phyloP scores from a whole-genome alignment of 768 basidiomycete species.

The Pleurotus eryngii region DNA sequence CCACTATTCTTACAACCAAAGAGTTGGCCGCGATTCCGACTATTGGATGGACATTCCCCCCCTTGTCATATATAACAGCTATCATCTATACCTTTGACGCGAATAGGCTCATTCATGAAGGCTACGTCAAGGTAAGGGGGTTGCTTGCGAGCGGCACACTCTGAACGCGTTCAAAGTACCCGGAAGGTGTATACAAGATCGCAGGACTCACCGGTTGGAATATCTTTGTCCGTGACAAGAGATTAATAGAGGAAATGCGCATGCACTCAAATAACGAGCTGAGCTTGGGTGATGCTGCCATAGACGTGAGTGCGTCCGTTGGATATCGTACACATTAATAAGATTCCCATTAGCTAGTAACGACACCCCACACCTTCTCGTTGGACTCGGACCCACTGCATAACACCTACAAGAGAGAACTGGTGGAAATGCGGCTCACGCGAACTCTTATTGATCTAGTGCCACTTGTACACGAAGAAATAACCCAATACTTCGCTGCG shows the following conservation, averaged over 20 bases:
- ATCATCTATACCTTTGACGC: conserved; percentile 15
- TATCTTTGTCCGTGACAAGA: conserved; percentile 15
- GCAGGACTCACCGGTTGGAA: conserved; percentile 21
- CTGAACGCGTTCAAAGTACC: conserved; percentile 10
- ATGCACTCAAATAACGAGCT: conserved; percentile 13
- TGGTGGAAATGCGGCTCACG: conserved; percentile 2
- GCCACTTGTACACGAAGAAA: conserved; percentile 4
- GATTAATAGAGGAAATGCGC: conserved; percentile 19
- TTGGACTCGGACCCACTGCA: background rate
- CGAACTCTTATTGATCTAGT: background rate
- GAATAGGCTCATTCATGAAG: conserved; percentile 10
- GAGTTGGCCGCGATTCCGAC: conserved; percentile 26
- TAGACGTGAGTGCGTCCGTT: conserved; percentile 10
- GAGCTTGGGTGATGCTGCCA: conserved; percentile 7
- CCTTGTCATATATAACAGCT: conserved; percentile 21
- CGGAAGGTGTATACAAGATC: conserved; percentile 22
- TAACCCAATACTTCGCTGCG: background rate
- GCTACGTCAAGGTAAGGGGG: conserved; percentile 20
- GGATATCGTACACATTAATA: too few species aligned
- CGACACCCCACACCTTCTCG: conserved; percentile 5
- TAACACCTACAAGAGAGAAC: background rate
- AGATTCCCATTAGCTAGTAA: background rate
- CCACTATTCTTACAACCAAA: background rate
- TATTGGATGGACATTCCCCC: conserved; percentile 14
- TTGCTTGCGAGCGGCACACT: conserved; percentile 15